phyloP scores from a whole-genome alignment of 805 yeast genomes.

The Saccharomycopsis fodiens region DNA sequence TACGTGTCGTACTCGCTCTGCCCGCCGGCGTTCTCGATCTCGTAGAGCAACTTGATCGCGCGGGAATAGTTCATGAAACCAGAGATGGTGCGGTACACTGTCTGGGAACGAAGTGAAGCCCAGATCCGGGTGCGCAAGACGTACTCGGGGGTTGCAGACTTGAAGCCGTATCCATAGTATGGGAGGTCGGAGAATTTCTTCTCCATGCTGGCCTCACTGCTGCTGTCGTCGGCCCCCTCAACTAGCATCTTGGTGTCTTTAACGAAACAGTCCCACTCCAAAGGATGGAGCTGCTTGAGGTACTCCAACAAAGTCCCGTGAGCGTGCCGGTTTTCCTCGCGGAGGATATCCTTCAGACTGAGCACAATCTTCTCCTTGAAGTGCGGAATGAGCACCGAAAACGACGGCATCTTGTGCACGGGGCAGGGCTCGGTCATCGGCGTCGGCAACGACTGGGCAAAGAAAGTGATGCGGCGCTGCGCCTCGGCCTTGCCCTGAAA shows the following conservation, averaged over 20 bases:
- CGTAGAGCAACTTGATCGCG: slow-evolving; percentile 59
- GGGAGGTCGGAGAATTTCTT: slow-evolving; percentile 45
- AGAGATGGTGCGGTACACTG: slow-evolving; percentile 62
- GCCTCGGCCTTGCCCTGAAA: slow-evolving; percentile 68
- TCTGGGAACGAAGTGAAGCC: slow-evolving; percentile 71
- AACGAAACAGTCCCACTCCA: slow-evolving; percentile 68
- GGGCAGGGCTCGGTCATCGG: slow-evolving; percentile 73
- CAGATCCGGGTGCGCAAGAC: slow-evolving; percentile 62
- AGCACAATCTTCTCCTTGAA: slow-evolving; percentile 76
- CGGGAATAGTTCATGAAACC: slow-evolving; percentile 67
- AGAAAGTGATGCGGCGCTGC: slow-evolving; percentile 73
- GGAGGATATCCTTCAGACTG: slow-evolving; percentile 69
- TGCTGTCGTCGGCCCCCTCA: slow-evolving; percentile 27
- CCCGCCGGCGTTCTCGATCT: slow-evolving; percentile 44
- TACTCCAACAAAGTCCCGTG: slow-evolving; percentile 64
- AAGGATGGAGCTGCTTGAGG: slow-evolving; percentile 52
- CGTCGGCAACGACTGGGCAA: slow-evolving; percentile 83
- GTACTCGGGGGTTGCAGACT: slow-evolving; percentile 49
- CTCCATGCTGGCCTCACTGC: slow-evolving; percentile 31
- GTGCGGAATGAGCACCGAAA: slow-evolving; percentile 82
- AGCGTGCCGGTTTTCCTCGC: slow-evolving; percentile 56
- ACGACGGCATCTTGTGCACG: slow-evolving; percentile 65
- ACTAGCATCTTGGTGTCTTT: slow-evolving; percentile 51
- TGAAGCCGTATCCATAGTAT: slow-evolving; percentile 56
- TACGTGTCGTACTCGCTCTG: slow-evolving; percentile 26